A percentile compares a stretch with the other conserved stretches of the same genome.
These are phyloP conservation scores for Hordeum marinum DNA, from an alignment of 176 grass and related monocot species.

Conservation along the genomic window DNA sequence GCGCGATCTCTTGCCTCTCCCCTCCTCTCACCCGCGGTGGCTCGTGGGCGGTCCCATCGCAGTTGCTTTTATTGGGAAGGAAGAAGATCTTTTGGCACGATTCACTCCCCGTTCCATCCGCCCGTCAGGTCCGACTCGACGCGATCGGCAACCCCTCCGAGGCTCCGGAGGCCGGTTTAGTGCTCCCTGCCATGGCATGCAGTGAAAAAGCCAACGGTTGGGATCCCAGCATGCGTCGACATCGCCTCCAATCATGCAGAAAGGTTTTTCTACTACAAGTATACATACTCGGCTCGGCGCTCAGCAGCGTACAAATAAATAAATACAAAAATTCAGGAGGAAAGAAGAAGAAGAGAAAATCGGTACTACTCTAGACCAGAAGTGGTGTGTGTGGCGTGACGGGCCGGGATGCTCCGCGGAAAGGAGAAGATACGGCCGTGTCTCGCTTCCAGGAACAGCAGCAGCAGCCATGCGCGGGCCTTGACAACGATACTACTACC, in stretches of 20 bases:
- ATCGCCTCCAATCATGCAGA: not conserved
- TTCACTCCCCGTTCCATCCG: slow-evolving; percentile 32
- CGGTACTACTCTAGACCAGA: not conserved
- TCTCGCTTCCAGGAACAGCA: not conserved
- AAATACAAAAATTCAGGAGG: not conserved
- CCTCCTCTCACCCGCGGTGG: not conserved
- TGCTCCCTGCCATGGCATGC: not conserved
- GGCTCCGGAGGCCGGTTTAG: not conserved
- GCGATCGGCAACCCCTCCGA: not conserved
- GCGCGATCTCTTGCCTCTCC: not conserved
- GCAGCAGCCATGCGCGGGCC: not conserved
- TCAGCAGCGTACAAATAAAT: too few species aligned
- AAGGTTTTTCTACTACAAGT: not conserved
- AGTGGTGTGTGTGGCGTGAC: not conserved
- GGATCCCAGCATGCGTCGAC: not conserved
- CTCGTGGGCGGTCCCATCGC: slow-evolving; percentile 21
- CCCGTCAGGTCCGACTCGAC: not conserved
- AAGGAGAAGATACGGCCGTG: not conserved
- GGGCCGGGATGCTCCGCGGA: not conserved
- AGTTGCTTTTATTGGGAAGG: slow-evolving; percentile 31
- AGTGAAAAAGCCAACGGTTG: not conserved
- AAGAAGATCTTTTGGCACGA: slow-evolving; percentile 23
- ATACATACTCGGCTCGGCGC: too few species aligned
- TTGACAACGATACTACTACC: not conserved
- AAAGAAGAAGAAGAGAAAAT: not conserved